Evolutionary conservation across 1,139 yeast genomes (phyloP).

Genomic region (Geotrichum citri-aurantii): DNA sequence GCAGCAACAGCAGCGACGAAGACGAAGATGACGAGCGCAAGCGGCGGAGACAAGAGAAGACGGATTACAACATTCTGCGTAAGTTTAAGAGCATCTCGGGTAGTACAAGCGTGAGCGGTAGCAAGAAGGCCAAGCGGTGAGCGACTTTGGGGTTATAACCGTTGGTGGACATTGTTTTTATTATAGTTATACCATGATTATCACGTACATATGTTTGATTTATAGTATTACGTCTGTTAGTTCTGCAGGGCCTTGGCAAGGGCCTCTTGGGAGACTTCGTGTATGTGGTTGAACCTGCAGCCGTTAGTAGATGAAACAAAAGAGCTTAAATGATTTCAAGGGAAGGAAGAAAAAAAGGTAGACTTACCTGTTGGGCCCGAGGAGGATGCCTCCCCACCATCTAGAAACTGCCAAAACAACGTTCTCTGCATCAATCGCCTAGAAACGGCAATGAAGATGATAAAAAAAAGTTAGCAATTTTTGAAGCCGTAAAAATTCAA

Average conservation of each 20-base stretch:
- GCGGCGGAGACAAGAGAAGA: background rate
- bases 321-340: background rate
- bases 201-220: background rate
- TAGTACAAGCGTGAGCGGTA: background rate
- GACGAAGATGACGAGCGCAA: background rate
- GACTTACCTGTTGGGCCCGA: slow-evolving; percentile 7
- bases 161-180: background rate
- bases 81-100: background rate
- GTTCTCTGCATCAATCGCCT: background rate
- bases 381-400: slow-evolving; percentile 12
- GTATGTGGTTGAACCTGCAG: slow-evolving; percentile 4
- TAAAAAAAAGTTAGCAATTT: background rate
- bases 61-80: background rate
- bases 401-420: slow-evolving; percentile 1
- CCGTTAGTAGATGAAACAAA: background rate
- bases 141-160: background rate
- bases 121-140: background rate
- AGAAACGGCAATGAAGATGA: background rate
- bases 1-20: background rate
- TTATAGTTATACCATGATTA: background rate
- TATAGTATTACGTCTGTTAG: background rate
- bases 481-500: background rate
- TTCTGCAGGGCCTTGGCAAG: background rate
- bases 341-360: background rate
- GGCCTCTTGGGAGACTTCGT: slow-evolving; percentile 3